Base-by-base conservation (phyloP, 2,329 filamentous ascomycete genomes). In the Arthrobotrys megalospora region DNA sequence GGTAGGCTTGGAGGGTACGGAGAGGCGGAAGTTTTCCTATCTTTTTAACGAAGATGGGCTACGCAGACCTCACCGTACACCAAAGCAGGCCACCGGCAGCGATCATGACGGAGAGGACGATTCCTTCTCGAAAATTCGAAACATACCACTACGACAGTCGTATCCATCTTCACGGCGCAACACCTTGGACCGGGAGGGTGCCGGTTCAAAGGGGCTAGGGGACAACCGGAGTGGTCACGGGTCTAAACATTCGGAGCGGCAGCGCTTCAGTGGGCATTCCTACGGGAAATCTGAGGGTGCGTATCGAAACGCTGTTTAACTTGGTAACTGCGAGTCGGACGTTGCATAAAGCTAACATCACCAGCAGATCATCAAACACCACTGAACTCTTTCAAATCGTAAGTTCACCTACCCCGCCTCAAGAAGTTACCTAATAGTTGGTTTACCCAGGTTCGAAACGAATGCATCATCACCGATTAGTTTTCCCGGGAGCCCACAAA, bases 21-120 rank as follows among this genome's bases (percentile, higher is more conserved):
- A 79, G 63, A 69, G 76, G 60, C 36, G 68, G 48, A 72, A 71
- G 19, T 79, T 79, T 48, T 72, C 76, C 12, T 79, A 79, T 38
- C 47, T 79, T 6, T 79, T 79, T 19, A 73, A 64, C 24, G 69
- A 79, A 58, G 76, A 79, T 64, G 68, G 73, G 11, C n/a, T 69
- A 11, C 62, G 76, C 34, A 69, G 62, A 28, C 63, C 76, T 5
- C 53, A 72, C 19, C 32, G 76, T 36, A 10, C 63, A n/a, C 45
- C 63, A 7, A 79, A 73, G 36, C 76, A 73, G 38, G 48, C 48
- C 1, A 19, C 21, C 3, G 76, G 66, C 12, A 73, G 64, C 48
- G 76, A 79, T n/a, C 63, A 68, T 14, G 76, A 79, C 21, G 76
- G 32, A 8, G 76, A 79, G 11, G 67, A 78, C 16, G 76, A 79